Evolutionary conservation across 805 yeast genomes (phyloP).

Genomic region (Candida hungchunana): DNA sequence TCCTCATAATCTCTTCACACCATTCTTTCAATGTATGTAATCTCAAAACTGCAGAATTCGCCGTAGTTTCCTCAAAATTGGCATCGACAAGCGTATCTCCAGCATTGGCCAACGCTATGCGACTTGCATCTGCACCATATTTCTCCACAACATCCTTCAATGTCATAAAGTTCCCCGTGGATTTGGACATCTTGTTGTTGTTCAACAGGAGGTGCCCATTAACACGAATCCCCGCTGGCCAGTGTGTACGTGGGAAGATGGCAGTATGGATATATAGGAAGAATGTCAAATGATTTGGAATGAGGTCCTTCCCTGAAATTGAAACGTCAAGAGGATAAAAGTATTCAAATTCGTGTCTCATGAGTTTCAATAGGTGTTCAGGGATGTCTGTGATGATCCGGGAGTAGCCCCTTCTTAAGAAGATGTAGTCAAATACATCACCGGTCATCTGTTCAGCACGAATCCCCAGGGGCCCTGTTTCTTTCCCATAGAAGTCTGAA

Average conservation of each 20-base stretch:
- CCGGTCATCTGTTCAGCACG: constrained; percentile 83
- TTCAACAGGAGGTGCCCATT: constrained; percentile 94
- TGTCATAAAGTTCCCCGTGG: constrained; percentile 96
- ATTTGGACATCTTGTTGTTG: constrained; percentile 96
- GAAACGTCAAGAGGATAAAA: constrained; percentile 93
- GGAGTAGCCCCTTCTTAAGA: constrained; percentile 44
- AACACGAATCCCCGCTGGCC: constrained; percentile 94
- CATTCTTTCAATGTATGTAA: constrained; percentile 90
- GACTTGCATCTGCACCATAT: constrained; percentile 95
- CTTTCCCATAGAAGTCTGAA: constrained; percentile 77
- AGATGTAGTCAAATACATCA: constrained; percentile 89
- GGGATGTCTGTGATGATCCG: constrained; percentile 56
- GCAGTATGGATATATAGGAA: constrained; percentile 92
- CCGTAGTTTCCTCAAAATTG: constrained; percentile 92
- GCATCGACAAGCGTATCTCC: constrained; percentile 98
- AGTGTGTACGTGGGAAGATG: constrained; percentile 79
- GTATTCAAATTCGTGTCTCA: constrained; percentile 94
- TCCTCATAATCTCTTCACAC: constrained; percentile 72
- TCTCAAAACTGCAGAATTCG: constrained; percentile 95
- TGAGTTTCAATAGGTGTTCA: constrained; percentile 52
- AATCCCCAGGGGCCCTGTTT: constrained; percentile 67
- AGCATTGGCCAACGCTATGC: constrained; percentile 97
- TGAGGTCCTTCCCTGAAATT: constrained; percentile 93
- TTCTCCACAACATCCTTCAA: constrained; percentile 77
- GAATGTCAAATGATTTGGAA: constrained; percentile 96